Evolutionary conservation across 495 filamentous ascomycete genomes (phyloP).

Genomic region (Umbilicaria muhlenbergii): DNA sequence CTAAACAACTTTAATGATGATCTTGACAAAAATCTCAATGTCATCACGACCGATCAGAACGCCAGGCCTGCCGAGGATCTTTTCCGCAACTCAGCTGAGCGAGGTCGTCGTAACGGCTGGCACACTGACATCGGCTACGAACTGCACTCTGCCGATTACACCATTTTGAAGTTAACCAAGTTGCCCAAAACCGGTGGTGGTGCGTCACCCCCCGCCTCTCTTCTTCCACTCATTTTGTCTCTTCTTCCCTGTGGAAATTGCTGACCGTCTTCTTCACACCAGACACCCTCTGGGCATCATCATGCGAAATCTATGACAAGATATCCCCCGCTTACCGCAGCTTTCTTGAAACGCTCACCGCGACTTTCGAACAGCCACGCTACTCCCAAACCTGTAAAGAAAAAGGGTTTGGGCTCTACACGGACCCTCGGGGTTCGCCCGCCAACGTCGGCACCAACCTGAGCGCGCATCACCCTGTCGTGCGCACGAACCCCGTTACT

Average conservation of each 20-base stretch:
- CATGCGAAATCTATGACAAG: conserved; percentile 67
- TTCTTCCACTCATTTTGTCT: not conserved
- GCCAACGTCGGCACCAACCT: conserved; percentile 51
- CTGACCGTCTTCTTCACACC: conserved; percentile 10
- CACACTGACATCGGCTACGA: conserved; percentile 60
- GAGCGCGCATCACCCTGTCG: conserved; percentile 49
- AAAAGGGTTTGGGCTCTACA: conserved; percentile 40
- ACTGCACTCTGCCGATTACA: conserved; percentile 49
- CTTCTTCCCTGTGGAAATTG: not conserved
- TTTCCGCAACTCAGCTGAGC: not conserved
- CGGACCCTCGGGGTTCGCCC: conserved; percentile 42
- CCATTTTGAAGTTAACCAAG: conserved; percentile 39
- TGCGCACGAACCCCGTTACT: conserved; percentile 72
- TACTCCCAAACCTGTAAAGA: conserved; percentile 42
- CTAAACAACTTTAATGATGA: conserved; percentile 20
- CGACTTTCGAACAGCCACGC: conserved; percentile 43
- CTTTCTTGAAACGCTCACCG: conserved; percentile 55
- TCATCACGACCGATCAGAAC: conserved; percentile 5
- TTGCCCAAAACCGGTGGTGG: conserved; percentile 62
- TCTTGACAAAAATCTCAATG: not conserved
- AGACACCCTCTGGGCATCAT: conserved; percentile 60
- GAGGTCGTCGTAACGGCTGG: conserved; percentile 22
- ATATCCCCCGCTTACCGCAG: conserved; percentile 45
- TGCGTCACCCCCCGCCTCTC: conserved; percentile 20
- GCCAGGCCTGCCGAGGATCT: not conserved